Conservation (phyloP, 345 rosid genomes). For the Rhodamnia rubescens region DNA sequence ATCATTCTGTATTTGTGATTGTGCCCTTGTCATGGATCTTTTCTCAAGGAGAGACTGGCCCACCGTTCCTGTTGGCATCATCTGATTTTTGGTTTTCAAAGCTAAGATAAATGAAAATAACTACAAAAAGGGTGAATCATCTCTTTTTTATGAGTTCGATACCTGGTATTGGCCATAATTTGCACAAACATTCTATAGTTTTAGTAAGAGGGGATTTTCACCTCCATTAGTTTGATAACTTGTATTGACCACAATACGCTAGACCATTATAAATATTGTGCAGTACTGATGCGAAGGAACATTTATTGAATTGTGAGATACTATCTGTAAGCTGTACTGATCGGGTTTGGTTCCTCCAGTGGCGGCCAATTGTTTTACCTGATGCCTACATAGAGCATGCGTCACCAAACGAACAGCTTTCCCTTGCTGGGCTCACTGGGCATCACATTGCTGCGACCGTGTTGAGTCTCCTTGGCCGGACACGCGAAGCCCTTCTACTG, state of each 20-base stretch:
- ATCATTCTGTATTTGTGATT: background rate
- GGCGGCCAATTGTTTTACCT: constrained; percentile 88
- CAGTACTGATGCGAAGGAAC: background rate
- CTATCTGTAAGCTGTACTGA: background rate
- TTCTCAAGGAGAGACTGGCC: background rate
- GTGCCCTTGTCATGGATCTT: background rate
- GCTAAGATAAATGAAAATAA: background rate
- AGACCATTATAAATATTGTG: background rate
- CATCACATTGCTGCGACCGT: constrained; percentile 91
- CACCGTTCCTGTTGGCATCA: background rate
- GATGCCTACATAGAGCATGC: constrained; percentile 75
- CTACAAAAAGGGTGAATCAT: background rate
- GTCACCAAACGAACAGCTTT: constrained; percentile 62
- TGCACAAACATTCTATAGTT: background rate
- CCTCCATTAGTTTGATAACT: background rate
- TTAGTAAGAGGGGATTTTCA: background rate
- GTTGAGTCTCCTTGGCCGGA: constrained; percentile 66
- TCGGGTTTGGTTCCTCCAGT: constrained; percentile 25
- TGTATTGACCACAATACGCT: background rate
- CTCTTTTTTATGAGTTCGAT: background rate
- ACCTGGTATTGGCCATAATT: background rate
- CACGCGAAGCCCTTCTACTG: constrained; percentile 79
- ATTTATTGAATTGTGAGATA: background rate
- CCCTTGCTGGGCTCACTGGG: constrained; percentile 71
- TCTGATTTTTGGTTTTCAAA: background rate